These are phyloP conservation scores for Penicillium longicatenatum DNA, from an alignment of 495 filamentous ascomycete species.

Conservation along the genomic window DNA sequence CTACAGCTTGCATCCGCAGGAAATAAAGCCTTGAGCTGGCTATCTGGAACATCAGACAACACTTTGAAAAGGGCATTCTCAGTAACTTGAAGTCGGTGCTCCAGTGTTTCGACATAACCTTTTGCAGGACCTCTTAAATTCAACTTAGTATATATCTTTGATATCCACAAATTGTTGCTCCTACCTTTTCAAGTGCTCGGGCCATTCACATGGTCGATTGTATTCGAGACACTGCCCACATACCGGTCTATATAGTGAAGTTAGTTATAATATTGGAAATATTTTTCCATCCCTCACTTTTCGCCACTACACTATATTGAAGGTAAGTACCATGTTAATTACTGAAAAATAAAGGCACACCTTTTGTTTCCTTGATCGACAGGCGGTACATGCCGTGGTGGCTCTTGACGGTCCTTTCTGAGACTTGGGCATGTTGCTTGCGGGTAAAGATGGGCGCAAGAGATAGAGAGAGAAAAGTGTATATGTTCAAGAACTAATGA, in stretches of 20 bases:
- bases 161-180: not conserved
- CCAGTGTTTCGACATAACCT: slow-evolving; percentile 42
- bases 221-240: slow-evolving; percentile 41
- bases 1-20: not conserved
- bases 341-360: slow-evolving; percentile 14
- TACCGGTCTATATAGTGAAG: slow-evolving; percentile 27
- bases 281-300: slow-evolving; percentile 25
- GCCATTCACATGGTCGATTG: slow-evolving; percentile 41
- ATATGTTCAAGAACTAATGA: not conserved
- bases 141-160: not conserved
- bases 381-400: slow-evolving; percentile 40
- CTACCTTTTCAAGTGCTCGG: slow-evolving; percentile 42
- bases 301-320: slow-evolving; percentile 38
- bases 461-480: not conserved
- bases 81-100: slow-evolving; percentile 41
- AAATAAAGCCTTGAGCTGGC: slow-evolving; percentile 28
- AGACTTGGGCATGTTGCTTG: slow-evolving; percentile 13
- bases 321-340: not conserved
- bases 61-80: slow-evolving; percentile 36
- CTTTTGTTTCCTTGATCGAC: slow-evolving; percentile 44
- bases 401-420: slow-evolving; percentile 31
- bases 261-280: not conserved
- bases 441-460: not conserved
- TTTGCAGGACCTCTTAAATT: slow-evolving; percentile 38
- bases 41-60: slow-evolving; percentile 33